Evolutionary conservation across 2,329 filamentous ascomycete genomes (phyloP).

Genomic region (Ceratocystis huliohia): DNA sequence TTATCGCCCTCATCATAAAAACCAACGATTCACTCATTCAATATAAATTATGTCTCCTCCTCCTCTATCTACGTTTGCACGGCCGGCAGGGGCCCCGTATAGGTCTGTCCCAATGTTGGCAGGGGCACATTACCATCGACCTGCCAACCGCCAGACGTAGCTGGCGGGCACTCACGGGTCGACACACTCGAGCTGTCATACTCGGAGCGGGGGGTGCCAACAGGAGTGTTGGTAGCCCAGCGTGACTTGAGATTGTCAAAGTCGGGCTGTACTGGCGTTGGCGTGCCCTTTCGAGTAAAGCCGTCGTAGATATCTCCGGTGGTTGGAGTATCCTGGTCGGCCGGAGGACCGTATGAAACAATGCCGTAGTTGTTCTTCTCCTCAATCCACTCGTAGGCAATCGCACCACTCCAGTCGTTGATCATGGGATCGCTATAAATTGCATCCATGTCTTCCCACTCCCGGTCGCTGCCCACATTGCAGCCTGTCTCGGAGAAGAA

Average conservation of each 20-base stretch:
- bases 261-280: constrained; percentile 60
- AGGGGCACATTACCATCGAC: constrained; percentile 57
- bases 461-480: constrained; percentile 47
- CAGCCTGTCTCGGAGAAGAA: constrained; percentile 87
- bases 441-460: constrained; percentile 59
- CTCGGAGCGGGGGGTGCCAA: constrained; percentile 50
- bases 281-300: constrained; percentile 57
- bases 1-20: background rate
- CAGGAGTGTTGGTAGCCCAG: constrained; percentile 61
- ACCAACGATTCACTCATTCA: background rate
- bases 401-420: constrained; percentile 57
- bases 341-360: constrained; percentile 57
- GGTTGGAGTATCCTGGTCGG: constrained; percentile 33
- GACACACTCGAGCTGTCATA: constrained; percentile 52
- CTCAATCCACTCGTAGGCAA: constrained; percentile 84
- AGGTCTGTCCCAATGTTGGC: constrained; percentile 52
- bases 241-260: constrained; percentile 64
- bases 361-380: constrained; percentile 75
- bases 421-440: constrained; percentile 67
- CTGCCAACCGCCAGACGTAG: constrained; percentile 57
- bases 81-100: constrained; percentile 24
- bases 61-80: background rate
- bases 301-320: constrained; percentile 48
- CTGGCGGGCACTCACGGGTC: constrained; percentile 56
- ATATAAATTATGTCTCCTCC: background rate